A percentile compares a stretch with the other conserved stretches of the same genome.
Conservation (phyloP, 2,329 filamentous ascomycete species). For the Thermoascus crustaceus region DNA sequence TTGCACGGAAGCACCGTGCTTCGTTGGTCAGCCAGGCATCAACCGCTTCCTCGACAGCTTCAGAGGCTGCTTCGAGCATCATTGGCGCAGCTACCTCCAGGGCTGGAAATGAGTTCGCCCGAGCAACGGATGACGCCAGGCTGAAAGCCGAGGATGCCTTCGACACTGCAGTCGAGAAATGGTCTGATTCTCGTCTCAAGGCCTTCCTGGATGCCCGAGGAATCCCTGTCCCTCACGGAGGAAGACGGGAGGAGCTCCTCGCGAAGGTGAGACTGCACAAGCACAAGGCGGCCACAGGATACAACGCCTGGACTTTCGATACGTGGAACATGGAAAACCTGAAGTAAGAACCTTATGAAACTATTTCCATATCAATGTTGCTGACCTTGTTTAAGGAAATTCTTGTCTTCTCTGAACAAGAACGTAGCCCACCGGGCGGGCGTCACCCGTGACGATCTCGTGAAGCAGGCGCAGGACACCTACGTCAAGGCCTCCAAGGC, state of each 20-base stretch:
- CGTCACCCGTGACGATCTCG: slow-evolving; percentile 63
- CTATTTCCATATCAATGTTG: slow-evolving; percentile 44
- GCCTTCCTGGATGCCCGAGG: slow-evolving; percentile 69
- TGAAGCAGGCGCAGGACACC: slow-evolving; percentile 46
- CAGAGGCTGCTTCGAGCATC: slow-evolving; percentile 34
- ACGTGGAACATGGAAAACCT: slow-evolving; percentile 66
- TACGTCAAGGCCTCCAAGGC: slow-evolving; percentile 41
- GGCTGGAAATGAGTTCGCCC: slow-evolving; percentile 67
- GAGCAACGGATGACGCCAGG: slow-evolving; percentile 62
- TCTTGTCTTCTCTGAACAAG: slow-evolving; percentile 40
- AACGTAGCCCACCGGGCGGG: slow-evolving; percentile 55
- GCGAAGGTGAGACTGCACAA: slow-evolving; percentile 65
- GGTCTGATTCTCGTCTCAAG: slow-evolving; percentile 72
- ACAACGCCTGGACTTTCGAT: slow-evolving; percentile 70
- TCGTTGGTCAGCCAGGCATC: slow-evolving; percentile 46
- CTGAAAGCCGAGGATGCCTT: slow-evolving; percentile 60
- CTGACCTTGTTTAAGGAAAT: slow-evolving; percentile 38
- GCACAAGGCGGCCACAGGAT: slow-evolving; percentile 61
- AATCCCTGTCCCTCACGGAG: slow-evolving; percentile 62
- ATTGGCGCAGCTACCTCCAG: slow-evolving; percentile 66
- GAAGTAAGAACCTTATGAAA: slow-evolving; percentile 46
- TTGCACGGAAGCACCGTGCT: slow-evolving; percentile 79
- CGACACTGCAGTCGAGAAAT: slow-evolving; percentile 51
- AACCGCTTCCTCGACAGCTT: slow-evolving; percentile 39
- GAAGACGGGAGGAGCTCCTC: slow-evolving; percentile 64